These are phyloP conservation scores for Monosporascus sp. DNA, from an alignment of 2,329 filamentous ascomycete species.

Conservation along the genomic window DNA sequence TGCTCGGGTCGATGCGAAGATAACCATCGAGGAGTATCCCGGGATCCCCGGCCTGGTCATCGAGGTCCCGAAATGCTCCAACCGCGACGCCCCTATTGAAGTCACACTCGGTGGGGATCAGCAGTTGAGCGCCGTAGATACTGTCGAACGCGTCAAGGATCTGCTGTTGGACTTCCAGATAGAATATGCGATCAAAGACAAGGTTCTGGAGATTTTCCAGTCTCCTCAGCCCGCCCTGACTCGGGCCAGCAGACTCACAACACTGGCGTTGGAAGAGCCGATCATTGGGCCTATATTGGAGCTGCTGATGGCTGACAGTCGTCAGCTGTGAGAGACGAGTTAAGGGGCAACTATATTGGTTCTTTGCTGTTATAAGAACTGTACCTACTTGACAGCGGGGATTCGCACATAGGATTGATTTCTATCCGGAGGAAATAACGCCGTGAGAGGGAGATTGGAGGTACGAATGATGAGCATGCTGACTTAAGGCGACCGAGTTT, in stretches of 20 bases:
- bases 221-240: constrained; percentile 7
- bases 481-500: no score
- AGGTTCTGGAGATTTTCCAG: constrained; percentile 15
- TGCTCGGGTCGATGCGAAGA: neutral
- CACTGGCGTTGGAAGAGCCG: constrained; percentile 17
- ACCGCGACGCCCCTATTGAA: neutral
- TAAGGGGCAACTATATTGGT: no score
- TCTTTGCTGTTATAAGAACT: no score
- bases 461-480: no score
- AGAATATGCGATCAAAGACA: constrained; percentile 20
- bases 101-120: neutral
- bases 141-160: constrained; percentile 7
- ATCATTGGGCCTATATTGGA: constrained; percentile 21
- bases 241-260: constrained; percentile 18
- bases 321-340: constrained; percentile 1
- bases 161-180: constrained; percentile 22
- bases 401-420: no score
- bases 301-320: constrained; percentile 20
- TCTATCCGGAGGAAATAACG: no score
- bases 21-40: neutral
- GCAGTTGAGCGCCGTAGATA: neutral
- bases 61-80: neutral
- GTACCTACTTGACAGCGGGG: no score
- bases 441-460: no score
- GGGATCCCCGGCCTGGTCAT: neutral